Evolutionary conservation across 208 protist species (phyloP).

Genomic region (Tritrichomonas foetus): DNA sequence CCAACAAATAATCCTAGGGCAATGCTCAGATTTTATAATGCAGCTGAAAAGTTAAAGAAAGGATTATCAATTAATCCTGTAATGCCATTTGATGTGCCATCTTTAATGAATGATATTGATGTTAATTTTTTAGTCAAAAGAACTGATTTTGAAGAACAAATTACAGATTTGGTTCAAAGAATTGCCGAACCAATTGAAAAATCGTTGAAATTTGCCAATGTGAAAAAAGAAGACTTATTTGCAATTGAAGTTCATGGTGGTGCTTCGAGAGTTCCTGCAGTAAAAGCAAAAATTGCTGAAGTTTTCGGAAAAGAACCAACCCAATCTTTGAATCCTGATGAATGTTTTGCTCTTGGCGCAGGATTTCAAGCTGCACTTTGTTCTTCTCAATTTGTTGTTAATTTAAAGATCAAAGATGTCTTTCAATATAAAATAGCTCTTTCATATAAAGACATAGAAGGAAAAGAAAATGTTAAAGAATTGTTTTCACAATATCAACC

Average conservation of each 20-base stretch:
- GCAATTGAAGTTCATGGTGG: constrained; percentile 51
- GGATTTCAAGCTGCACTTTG: constrained; percentile 36
- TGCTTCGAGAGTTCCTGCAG: constrained; percentile 41
- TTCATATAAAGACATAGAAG: neutral
- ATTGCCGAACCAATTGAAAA: constrained; percentile 48
- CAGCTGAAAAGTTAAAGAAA: constrained; percentile 46
- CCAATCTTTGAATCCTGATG: constrained; percentile 7
- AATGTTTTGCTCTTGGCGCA: neutral
- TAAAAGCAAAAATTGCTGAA: constrained; percentile 25
- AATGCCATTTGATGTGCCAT: constrained; percentile 46
- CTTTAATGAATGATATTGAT: constrained; percentile 50
- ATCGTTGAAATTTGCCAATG: neutral
- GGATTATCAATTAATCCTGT: constrained; percentile 45
- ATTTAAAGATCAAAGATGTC: neutral
- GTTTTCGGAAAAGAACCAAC: constrained; percentile 37
- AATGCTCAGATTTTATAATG: constrained; percentile 34
- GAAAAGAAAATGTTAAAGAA: neutral
- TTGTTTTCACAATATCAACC: constrained; percentile 1
- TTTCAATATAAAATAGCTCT: neutral
- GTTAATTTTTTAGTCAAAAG: constrained; percentile 44
- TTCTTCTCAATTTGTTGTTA: neutral
- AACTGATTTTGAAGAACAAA: constrained; percentile 45
- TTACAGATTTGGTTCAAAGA: neutral
- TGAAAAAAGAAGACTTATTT: constrained; percentile 47
- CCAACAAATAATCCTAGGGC: constrained; percentile 44